Conservation (phyloP, 176 grass and related monocot species). For the Elymus sibiricus region DNA sequence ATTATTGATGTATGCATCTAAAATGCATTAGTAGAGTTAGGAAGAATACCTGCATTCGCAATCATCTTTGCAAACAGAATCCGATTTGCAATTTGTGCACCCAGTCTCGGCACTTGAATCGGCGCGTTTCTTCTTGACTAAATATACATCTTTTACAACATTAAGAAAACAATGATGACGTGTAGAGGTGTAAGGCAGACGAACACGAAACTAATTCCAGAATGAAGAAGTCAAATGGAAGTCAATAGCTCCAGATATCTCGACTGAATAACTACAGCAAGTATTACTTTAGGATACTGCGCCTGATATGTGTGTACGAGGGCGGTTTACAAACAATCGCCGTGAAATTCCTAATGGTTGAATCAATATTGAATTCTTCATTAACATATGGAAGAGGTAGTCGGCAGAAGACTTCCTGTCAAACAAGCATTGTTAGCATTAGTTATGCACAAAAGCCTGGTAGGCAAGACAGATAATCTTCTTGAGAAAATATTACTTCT, state of each 20-base stretch:
- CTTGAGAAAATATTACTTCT: constrained; percentile 1
- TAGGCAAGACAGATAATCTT: constrained; percentile 1
- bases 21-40: constrained; percentile 5
- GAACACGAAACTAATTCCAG: neutral
- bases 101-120: constrained; percentile 59
- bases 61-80: constrained; percentile 85
- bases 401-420: constrained; percentile 77
- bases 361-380: constrained; percentile 83
- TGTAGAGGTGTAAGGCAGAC: constrained; percentile 11
- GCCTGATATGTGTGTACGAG: constrained; percentile 69
- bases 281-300: constrained; percentile 79
- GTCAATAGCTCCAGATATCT: constrained; percentile 17
- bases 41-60: constrained; percentile 91
- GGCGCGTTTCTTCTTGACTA: constrained; percentile 87
- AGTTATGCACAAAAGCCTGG: constrained; percentile 12
- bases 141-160: constrained; percentile 76
- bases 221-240: neutral
- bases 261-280: neutral
- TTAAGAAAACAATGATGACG: constrained; percentile 42
- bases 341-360: constrained; percentile 50
- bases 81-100: constrained; percentile 68
- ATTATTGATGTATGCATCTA: neutral
- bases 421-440: constrained; percentile 38
- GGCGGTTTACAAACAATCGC: constrained; percentile 55
- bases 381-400: constrained; percentile 89